Evolutionary conservation across 2,329 filamentous ascomycete genomes (phyloP).

Genomic region (Nothophoma quercina): DNA sequence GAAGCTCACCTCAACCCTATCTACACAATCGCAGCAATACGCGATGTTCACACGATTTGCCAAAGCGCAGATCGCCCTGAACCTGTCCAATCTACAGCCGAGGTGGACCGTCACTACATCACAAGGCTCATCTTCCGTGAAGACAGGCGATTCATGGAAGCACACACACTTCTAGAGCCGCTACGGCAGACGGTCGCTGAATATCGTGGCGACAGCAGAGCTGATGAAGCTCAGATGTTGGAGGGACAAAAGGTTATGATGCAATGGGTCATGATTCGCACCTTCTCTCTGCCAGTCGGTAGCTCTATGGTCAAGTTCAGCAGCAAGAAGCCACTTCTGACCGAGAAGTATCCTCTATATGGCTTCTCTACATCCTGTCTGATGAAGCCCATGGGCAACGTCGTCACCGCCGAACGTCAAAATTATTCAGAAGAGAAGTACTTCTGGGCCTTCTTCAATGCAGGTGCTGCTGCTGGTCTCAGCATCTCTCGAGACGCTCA

Average conservation of each 20-base stretch:
- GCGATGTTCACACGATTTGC: slow-evolving; percentile 83
- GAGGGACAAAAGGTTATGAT: slow-evolving; percentile 93
- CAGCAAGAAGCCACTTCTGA: slow-evolving; percentile 84
- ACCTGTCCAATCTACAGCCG: slow-evolving; percentile 78
- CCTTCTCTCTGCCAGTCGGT: slow-evolving; percentile 86
- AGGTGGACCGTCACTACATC: slow-evolving; percentile 80
- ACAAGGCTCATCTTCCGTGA: slow-evolving; percentile 90
- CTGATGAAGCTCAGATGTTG: slow-evolving; percentile 85
- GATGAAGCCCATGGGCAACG: slow-evolving; percentile 90
- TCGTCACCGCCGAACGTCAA: slow-evolving; percentile 88
- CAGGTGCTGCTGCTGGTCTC: slow-evolving; percentile 89
- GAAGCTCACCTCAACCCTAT: slow-evolving; percentile 31
- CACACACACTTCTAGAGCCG: slow-evolving; percentile 83
- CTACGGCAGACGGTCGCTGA: slow-evolving; percentile 80
- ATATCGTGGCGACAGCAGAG: slow-evolving; percentile 75
- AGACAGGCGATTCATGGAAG: slow-evolving; percentile 88
- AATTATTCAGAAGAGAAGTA: slow-evolving; percentile 95
- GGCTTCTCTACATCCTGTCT: slow-evolving; percentile 92
- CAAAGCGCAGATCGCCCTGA: slow-evolving; percentile 68
- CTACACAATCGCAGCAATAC: slow-evolving; percentile 28
- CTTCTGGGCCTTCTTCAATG: slow-evolving; percentile 98
- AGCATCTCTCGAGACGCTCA: slow-evolving; percentile 89
- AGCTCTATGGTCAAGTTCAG: slow-evolving; percentile 88
- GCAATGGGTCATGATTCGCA: slow-evolving; percentile 84
- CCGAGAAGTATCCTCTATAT: slow-evolving; percentile 87